phyloP scores from a whole-genome alignment of 306 rosid genomes.

The Begonia masoniana region DNA sequence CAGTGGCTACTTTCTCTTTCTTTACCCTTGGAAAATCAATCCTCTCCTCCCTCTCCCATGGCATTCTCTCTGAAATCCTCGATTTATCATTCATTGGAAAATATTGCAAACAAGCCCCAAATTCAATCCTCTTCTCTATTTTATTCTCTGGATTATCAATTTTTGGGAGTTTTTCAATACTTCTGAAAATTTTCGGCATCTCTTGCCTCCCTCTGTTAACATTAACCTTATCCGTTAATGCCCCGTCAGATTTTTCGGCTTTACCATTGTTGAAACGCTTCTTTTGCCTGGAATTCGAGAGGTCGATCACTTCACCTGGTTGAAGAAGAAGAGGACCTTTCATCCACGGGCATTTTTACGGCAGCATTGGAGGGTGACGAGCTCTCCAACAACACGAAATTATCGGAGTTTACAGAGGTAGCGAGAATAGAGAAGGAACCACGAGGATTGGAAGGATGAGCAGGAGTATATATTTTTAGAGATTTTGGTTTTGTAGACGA shows the following conservation, averaged over 20 bases:
- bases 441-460: slow-evolving; percentile 8
- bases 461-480: slow-evolving; percentile 14
- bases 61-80: slow-evolving; percentile 31
- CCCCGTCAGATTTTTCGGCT: slow-evolving; percentile 12
- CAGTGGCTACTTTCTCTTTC: slow-evolving; percentile 28
- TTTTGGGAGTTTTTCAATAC: slow-evolving; percentile 33
- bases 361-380: slow-evolving; percentile 18
- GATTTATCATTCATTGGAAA: slow-evolving; percentile 14
- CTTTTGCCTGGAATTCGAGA: slow-evolving; percentile 20
- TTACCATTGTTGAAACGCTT: slow-evolving; percentile 11
- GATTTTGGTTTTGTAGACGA: slow-evolving; percentile 26
- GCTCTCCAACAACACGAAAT: slow-evolving; percentile 4
- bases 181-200: slow-evolving; percentile 36
- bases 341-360: slow-evolving; percentile 68
- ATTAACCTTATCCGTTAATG: slow-evolving; percentile 21
- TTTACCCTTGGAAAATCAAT: slow-evolving; percentile 25
- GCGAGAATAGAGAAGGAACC: slow-evolving; percentile 14
- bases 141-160: slow-evolving; percentile 12
- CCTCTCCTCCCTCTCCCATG: slow-evolving; percentile 68
- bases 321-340: slow-evolving; percentile 46
- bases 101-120: slow-evolving; percentile 27
- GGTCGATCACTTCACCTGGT: slow-evolving; percentile 33
- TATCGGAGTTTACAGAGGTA: slow-evolving; percentile 1
- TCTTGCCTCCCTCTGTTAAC: slow-evolving; percentile 39
- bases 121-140: slow-evolving; percentile 17